Evolutionary conservation across 148 eudicot species (phyloP).

Genomic region (Vaccinium darrowii): DNA sequence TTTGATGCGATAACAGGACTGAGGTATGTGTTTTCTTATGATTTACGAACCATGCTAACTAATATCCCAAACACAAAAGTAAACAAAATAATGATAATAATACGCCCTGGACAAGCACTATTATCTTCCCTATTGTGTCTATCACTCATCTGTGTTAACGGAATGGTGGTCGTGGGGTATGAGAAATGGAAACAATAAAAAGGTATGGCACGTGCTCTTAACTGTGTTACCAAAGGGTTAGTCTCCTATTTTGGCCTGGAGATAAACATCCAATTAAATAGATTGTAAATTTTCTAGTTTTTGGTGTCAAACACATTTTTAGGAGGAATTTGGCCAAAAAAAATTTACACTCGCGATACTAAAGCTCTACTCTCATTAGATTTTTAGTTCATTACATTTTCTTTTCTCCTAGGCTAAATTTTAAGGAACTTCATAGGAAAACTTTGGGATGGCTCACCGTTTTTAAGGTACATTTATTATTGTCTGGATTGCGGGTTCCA

Average conservation of each 20-base stretch:
- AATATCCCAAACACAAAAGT: not conserved
- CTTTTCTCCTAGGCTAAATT: not conserved
- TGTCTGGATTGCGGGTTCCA: not conserved
- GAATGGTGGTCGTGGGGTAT: not conserved
- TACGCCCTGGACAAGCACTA: not conserved
- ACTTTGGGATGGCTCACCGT: not conserved
- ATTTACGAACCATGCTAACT: not conserved
- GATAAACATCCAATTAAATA: not conserved
- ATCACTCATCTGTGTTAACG: not conserved
- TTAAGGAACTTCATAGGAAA: not conserved
- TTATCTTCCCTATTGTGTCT: not conserved
- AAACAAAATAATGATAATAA: not conserved
- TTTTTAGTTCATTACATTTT: not conserved
- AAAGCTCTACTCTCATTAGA: not conserved
- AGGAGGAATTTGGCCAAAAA: not conserved
- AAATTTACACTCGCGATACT: not conserved
- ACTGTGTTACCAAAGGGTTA: not conserved
- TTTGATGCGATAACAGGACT: slow-evolving; percentile 90
- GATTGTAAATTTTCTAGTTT: not conserved
- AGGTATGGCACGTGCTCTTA: not conserved
- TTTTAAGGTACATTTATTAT: not conserved
- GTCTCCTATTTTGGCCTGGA: not conserved
- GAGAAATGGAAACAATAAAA: not conserved
- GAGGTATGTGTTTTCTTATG: slow-evolving; percentile 44
- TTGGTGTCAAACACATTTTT: not conserved